Conservation (phyloP, 2,329 filamentous ascomycete species). For the Colletotrichum destructivum region DNA sequence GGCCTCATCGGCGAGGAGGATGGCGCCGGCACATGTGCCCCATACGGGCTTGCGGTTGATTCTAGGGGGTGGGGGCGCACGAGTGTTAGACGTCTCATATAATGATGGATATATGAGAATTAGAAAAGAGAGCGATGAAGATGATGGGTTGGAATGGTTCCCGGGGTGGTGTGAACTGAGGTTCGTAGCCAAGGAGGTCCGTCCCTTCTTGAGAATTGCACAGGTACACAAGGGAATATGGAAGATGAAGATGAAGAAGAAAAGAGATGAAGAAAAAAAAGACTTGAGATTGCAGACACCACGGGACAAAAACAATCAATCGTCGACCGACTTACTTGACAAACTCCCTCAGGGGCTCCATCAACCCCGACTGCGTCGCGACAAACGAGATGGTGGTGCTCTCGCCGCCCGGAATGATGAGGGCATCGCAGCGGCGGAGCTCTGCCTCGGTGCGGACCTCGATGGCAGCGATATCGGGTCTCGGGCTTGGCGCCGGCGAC, state of each 20-base stretch:
- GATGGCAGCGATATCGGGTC: constrained; percentile 68
- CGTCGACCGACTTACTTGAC: constrained; percentile 78
- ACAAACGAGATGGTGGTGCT: constrained; percentile 94
- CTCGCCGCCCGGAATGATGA: constrained; percentile 94
- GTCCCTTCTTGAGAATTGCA: too few relatives aligned
- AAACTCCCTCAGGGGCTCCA: constrained; percentile 89
- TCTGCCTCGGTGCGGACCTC: constrained; percentile 85
- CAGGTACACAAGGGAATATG: too few relatives aligned
- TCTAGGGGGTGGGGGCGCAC: constrained; percentile 58
- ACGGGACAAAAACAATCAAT: background rate
- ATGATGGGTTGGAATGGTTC: constrained; percentile 9
- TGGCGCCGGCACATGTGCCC: constrained; percentile 97
- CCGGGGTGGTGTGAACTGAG: too few relatives aligned
- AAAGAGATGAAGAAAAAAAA: too few relatives aligned
- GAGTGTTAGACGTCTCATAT: background rate
- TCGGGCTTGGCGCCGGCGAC: constrained; percentile 42
- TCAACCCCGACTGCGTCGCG: constrained; percentile 82
- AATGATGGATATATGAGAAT: background rate
- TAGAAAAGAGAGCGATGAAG: background rate
- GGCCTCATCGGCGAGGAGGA: constrained; percentile 89
- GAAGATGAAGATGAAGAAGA: too few relatives aligned
- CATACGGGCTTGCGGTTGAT: constrained; percentile 85
- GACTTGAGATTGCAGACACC: background rate
- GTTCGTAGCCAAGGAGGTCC: too few relatives aligned
- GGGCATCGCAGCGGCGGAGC: constrained; percentile 81